Conservation (phyloP, 441 rosid species). For the Mallotus japonicus region DNA sequence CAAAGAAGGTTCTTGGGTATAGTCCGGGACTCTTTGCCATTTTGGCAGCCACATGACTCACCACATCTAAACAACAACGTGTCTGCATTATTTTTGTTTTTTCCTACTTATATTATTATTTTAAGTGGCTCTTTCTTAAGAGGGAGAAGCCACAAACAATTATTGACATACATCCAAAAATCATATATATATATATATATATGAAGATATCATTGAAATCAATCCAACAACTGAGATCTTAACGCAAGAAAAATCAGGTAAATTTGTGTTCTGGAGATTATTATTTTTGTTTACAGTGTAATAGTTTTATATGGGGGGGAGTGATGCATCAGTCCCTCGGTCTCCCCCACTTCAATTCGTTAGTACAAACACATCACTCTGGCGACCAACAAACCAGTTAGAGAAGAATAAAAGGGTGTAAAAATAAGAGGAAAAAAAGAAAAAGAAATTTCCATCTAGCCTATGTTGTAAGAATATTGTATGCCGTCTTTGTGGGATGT, state of each 20-base stretch:
- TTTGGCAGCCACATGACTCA: background rate
- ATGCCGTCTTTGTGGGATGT: background rate
- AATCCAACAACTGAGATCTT: no score
- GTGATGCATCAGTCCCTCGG: background rate
- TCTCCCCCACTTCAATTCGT: background rate
- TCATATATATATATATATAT: background rate
- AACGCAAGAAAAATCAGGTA: background rate
- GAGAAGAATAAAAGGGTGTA: background rate
- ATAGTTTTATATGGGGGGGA: background rate
- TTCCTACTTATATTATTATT: background rate
- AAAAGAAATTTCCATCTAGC: background rate
- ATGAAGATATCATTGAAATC: background rate
- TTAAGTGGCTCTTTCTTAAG: background rate
- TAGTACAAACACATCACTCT: background rate
- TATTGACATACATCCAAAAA: background rate
- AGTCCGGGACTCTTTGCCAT: background rate
- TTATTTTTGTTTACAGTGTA: constrained; percentile 3
- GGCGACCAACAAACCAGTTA: background rate
- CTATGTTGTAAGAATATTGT: background rate
- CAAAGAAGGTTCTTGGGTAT: background rate
- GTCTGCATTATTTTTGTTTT: background rate
- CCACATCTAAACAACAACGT: background rate
- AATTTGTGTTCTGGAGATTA: background rate
- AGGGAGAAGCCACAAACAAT: background rate
- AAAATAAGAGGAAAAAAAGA: background rate